phyloP scores from a whole-genome alignment of 176 grass and related monocot species.

The Musa itinerans region DNA sequence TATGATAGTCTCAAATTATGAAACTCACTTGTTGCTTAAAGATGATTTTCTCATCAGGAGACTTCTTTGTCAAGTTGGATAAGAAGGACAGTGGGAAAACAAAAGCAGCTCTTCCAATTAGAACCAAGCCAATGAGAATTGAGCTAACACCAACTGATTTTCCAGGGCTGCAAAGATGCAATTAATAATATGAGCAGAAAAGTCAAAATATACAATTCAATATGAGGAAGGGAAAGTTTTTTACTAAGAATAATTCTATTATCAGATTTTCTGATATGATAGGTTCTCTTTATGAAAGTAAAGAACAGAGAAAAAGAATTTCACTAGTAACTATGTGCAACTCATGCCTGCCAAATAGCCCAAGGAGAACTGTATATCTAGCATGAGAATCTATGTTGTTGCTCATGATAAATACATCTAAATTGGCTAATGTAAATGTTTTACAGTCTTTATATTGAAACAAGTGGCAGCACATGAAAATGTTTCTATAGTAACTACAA shows the following conservation, averaged over 20 bases:
- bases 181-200: background rate
- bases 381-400: too few relatives aligned
- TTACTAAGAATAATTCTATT: background rate
- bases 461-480: too few relatives aligned
- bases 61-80: constrained; percentile 81
- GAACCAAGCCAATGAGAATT: constrained; percentile 76
- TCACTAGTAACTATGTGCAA: background rate
- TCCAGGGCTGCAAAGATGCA: constrained; percentile 54
- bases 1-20: background rate
- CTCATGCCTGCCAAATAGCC: background rate
- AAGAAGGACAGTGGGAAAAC: constrained; percentile 91
- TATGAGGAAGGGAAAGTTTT: background rate
- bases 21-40: constrained; percentile 66
- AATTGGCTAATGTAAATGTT: too few relatives aligned
- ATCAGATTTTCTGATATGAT: background rate
- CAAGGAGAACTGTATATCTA: background rate
- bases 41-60: constrained; percentile 53
- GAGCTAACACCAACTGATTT: constrained; percentile 82
- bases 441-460: too few relatives aligned
- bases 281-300: background rate
- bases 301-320: background rate
- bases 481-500: too few relatives aligned
- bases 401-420: too few relatives aligned
- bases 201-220: background rate
- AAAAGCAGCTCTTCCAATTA: constrained; percentile 93